Percentiles rank a stretch among this genome's conserved stretches.
These are phyloP conservation scores for Parathielavia hyrcaniae DNA, from an alignment of 495 filamentous ascomycete species.

Conservation along the genomic window DNA sequence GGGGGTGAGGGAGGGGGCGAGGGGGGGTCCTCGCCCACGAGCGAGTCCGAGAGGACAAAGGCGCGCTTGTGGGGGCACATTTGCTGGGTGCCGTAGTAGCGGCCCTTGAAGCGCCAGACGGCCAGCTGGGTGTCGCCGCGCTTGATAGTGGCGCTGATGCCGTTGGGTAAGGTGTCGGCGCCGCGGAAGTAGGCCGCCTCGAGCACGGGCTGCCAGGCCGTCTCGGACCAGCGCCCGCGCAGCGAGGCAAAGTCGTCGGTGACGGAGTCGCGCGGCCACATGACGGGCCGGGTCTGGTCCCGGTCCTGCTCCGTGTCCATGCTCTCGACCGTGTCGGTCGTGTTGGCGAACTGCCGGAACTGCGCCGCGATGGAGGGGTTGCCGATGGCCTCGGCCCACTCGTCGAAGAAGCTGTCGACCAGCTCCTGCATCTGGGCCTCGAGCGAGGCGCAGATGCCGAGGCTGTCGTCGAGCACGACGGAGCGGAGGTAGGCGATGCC, in stretches of 20 bases:
- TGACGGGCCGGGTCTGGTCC: slow-evolving; percentile 67
- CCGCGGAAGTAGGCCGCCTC: slow-evolving; percentile 63
- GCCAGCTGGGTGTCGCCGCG: slow-evolving; percentile 88
- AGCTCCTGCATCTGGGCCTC: slow-evolving; percentile 87
- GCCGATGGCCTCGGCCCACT: slow-evolving; percentile 84
- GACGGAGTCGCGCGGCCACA: slow-evolving; percentile 65
- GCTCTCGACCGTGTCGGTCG: slow-evolving; percentile 58
- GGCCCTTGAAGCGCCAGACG: slow-evolving; percentile 78
- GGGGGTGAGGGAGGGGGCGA: too few relatives aligned
- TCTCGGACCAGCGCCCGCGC: slow-evolving; percentile 60
- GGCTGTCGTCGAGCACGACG: slow-evolving; percentile 81
- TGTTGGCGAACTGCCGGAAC: slow-evolving; percentile 90
- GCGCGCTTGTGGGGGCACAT: slow-evolving; percentile 97
- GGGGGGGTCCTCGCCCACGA: slow-evolving; percentile 70
- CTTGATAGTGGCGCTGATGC: slow-evolving; percentile 68
- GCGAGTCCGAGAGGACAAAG: slow-evolving; percentile 79
- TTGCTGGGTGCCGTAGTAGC: slow-evolving; percentile 87
- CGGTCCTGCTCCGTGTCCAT: slow-evolving; percentile 71
- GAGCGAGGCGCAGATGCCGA: slow-evolving; percentile 80
- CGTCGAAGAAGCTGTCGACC: slow-evolving; percentile 86
- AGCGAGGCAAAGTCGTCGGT: slow-evolving; percentile 50
- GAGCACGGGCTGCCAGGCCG: slow-evolving; percentile 82
- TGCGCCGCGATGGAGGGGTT: slow-evolving; percentile 60
- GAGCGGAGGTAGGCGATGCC: slow-evolving; percentile 79
- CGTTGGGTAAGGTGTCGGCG: slow-evolving; percentile 58